Percentiles rank a stretch among this genome's conserved stretches.
Conservation (phyloP, 208 protist species). For the Leishmania aethiopica region DNA sequence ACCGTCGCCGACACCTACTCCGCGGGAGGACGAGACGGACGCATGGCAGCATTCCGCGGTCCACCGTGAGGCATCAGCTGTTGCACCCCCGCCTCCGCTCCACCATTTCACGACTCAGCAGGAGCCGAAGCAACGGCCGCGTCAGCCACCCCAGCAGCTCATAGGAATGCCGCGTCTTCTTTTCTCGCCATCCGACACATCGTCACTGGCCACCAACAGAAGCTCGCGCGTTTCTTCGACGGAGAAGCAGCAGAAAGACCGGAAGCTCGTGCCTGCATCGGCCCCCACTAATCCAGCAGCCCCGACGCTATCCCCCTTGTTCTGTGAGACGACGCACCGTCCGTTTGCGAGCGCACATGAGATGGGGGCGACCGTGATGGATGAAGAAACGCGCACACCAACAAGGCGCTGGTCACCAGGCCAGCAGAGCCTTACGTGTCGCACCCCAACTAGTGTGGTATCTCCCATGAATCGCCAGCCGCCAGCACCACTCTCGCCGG, state of each 20-base stretch:
- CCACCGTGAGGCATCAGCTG: not conserved
- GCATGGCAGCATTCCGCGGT: not conserved
- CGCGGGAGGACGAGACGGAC: constrained; percentile 8
- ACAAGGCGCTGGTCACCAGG: not conserved
- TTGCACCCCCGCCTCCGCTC: not conserved
- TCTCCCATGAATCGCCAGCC: not conserved
- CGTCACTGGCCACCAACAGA: not conserved
- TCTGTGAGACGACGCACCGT: not conserved
- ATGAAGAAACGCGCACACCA: not conserved
- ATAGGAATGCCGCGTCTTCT: constrained; percentile 15
- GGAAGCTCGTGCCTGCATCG: not conserved
- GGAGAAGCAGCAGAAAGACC: not conserved
- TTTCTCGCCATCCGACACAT: constrained; percentile 11
- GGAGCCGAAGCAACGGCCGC: not conserved
- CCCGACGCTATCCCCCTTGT: not conserved
- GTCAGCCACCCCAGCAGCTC: constrained; percentile 7
- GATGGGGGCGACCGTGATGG: not conserved
- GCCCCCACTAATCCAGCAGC: not conserved
- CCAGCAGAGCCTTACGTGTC: not conserved
- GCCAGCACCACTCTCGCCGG: not conserved
- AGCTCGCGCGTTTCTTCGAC: not conserved
- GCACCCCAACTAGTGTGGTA: not conserved
- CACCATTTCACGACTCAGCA: not conserved
- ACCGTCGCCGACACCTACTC: constrained; percentile 23
- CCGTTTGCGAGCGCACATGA: not conserved